A percentile compares a stretch with the other conserved stretches of the same genome.
phyloP scores from a whole-genome alignment of 768 basidiomycete genomes.

The Sutorius australiensis region DNA sequence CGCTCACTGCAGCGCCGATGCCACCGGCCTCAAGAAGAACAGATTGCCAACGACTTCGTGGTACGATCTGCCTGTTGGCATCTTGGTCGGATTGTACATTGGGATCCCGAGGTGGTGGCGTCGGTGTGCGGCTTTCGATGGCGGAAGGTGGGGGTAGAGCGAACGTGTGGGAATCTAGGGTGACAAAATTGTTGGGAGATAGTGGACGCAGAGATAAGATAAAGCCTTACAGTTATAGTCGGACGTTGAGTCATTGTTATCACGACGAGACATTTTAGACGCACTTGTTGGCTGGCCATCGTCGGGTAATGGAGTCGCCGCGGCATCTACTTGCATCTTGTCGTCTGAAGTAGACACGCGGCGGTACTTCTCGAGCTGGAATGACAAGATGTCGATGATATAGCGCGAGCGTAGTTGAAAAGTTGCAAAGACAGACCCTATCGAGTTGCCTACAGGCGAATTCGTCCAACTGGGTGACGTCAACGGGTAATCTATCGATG shows the following conservation, averaged over 20 bases:
- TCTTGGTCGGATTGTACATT: slow-evolving; percentile 16
- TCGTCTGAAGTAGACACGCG: slow-evolving; percentile 36
- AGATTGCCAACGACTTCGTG: slow-evolving; percentile 82
- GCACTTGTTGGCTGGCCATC: not conserved
- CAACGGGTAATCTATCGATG: slow-evolving; percentile 72
- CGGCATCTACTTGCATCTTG: slow-evolving; percentile 25
- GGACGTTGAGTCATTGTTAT: not conserved
- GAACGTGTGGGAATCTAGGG: slow-evolving; percentile 3
- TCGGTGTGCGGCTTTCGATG: slow-evolving; percentile 20
- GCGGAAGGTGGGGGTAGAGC: not conserved
- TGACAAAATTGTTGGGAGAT: slow-evolving; percentile 1
- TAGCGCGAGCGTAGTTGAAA: not conserved
- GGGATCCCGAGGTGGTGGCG: slow-evolving; percentile 20
- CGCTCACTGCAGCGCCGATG: slow-evolving; percentile 81
- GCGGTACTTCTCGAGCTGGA: slow-evolving; percentile 49
- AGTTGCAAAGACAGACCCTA: slow-evolving; percentile 46
- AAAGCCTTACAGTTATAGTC: slow-evolving; percentile 5
- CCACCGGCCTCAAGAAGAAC: slow-evolving; percentile 85
- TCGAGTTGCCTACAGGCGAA: slow-evolving; percentile 88
- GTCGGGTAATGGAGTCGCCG: not conserved
- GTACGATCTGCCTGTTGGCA: slow-evolving; percentile 51
- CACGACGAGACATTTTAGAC: not conserved
- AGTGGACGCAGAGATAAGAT: slow-evolving; percentile 3
- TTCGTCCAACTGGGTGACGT: slow-evolving; percentile 72
- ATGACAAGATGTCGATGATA: not conserved